Base-by-base conservation (phyloP, 176 grass and related monocot genomes). In the Eleusine coracana region DNA sequence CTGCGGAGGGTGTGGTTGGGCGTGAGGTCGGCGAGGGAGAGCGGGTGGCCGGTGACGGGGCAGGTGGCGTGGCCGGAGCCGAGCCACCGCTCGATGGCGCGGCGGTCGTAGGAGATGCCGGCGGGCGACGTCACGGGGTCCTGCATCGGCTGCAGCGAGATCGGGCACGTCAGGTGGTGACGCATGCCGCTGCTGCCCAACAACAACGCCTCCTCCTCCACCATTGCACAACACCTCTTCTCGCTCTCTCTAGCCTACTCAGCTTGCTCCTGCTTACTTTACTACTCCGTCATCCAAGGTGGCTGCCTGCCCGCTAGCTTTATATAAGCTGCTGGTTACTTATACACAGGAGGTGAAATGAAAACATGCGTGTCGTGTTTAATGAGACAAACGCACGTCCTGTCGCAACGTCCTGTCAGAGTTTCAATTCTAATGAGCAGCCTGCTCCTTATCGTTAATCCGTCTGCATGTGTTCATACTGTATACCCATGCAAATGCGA, bases 91-190 rank as follows among this genome's bases (percentile, higher is more conserved):
- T 86, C 79, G 83, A 94, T 90, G 83, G 88, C 80, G 56, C 61
- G 28, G 71, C 92, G 92, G 80, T 90, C 88, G 92, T 94, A 94
- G 76, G 88, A 78, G 86, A 90, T 94, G 80, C 92, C 92, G 42
- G 88, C 70, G 86, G 73, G 79, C 41, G 88, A 72, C 61, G 85
- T 90, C 66, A 93, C 91, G 13, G 91, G 91, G 41, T 93, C 86
- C 18, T 80, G 82, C 88, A 93, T 90, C 49, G 77, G 76, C 49
- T 88, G 83, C 41, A 90, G 88, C 11, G 88, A 90, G 70, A 90
- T 90, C 16, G 91, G 91, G 88, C 91, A 93, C 64, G 77, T 62
- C 64, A 90, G 34, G 29, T 83, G 88, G n/a, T 71, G 82, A 48
- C 70, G 90, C 55, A 87, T 74, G 84, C 72, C 75, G 55, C 52